phyloP scores from a whole-genome alignment of 352 stramenopile species.

The Globisporangium okanoganense region DNA sequence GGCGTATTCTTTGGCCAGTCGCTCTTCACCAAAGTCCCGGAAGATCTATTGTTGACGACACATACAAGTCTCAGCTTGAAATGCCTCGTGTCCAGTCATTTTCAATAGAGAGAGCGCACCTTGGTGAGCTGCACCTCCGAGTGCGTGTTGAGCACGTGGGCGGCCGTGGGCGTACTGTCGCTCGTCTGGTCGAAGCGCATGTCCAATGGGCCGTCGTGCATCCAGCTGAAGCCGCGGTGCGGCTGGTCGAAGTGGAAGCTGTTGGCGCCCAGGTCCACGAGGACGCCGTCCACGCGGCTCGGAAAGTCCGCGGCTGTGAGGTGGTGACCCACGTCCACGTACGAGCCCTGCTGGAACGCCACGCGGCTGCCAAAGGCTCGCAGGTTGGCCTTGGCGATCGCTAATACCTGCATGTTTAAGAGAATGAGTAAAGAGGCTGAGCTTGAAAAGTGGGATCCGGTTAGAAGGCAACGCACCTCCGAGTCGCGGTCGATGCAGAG shows the following conservation, averaged over 20 bases:
- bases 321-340: slow-evolving; percentile 41
- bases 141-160: slow-evolving; percentile 61
- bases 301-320: slow-evolving; percentile 41
- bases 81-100: not conserved
- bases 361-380: slow-evolving; percentile 43
- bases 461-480: slow-evolving; percentile 21
- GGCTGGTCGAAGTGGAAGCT: slow-evolving; percentile 79
- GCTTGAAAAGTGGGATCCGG: not conserved
- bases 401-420: slow-evolving; percentile 45
- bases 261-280: slow-evolving; percentile 79
- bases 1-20: slow-evolving; percentile 73
- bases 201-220: slow-evolving; percentile 71
- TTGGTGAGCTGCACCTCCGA: slow-evolving; percentile 74
- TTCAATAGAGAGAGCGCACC: slow-evolving; percentile 3
- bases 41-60: too few relatives aligned
- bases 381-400: slow-evolving; percentile 49
- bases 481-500: slow-evolving; percentile 82
- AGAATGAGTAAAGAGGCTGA: not conserved
- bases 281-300: slow-evolving; percentile 48
- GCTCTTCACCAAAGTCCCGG: slow-evolving; percentile 62
- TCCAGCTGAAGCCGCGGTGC: slow-evolving; percentile 65
- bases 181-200: slow-evolving; percentile 73
- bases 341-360: slow-evolving; percentile 56
- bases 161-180: slow-evolving; percentile 28
- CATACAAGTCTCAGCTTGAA: not conserved